Conservation (phyloP, 192 early-diverging fungal species). For the Coemansia sp. region DNA sequence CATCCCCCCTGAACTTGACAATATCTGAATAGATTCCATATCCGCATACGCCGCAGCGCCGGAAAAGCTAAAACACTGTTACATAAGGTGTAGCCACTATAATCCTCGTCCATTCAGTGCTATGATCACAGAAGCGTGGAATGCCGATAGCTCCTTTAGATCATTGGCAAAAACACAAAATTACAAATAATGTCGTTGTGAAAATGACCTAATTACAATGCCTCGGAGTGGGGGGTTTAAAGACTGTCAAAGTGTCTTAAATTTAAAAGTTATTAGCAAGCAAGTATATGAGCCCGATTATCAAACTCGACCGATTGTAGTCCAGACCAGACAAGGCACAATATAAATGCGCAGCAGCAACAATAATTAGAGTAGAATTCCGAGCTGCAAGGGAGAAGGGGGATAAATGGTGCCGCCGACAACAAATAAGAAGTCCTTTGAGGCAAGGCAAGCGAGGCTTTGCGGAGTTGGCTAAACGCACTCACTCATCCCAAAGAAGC, state of each 20-base stretch:
- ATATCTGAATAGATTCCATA: conserved; percentile 2
- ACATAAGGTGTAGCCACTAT: background rate
- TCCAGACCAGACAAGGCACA: background rate
- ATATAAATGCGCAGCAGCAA: background rate
- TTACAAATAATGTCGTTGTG: background rate
- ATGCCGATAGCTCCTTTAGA: background rate
- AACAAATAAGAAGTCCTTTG: background rate
- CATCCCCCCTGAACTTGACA: background rate
- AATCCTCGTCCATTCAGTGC: background rate
- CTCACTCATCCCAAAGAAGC: background rate
- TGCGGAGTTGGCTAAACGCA: conserved; percentile 4
- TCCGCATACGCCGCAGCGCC: background rate
- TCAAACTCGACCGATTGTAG: conserved; percentile 9
- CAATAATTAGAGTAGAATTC: background rate
- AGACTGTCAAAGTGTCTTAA: background rate
- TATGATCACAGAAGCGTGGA: background rate
- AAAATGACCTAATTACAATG: background rate
- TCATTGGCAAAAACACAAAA: background rate
- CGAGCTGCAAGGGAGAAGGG: background rate
- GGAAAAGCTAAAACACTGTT: conserved; percentile 6
- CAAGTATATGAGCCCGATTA: background rate
- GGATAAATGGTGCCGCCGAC: background rate
- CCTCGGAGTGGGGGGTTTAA: background rate
- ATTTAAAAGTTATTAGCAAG: background rate
- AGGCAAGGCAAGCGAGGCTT: background rate